Conservation (phyloP, 1,284 basidiomycete species). For the Moesziomyces sp. region DNA sequence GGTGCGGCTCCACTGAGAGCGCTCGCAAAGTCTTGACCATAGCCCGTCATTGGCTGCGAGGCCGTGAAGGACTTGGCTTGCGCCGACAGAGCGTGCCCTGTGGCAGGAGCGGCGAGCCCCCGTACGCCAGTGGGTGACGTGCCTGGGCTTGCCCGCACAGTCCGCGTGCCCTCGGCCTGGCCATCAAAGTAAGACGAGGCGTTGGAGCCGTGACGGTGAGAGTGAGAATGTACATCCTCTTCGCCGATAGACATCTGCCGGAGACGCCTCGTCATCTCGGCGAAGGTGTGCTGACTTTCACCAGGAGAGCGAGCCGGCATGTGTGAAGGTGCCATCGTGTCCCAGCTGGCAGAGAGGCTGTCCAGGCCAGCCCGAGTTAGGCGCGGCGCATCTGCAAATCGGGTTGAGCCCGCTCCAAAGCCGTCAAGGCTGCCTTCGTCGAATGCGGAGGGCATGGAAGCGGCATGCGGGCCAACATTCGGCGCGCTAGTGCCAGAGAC, state of each 20-base stretch:
- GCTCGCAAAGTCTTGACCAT: conserved; percentile 12
- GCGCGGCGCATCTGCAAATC: conserved; percentile 12
- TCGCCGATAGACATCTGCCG: conserved; percentile 43
- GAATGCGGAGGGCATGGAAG: conserved; percentile 52
- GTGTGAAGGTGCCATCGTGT: conserved; percentile 33
- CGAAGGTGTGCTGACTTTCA: conserved; percentile 30
- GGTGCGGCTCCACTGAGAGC: conserved; percentile 4
- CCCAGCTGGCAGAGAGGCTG: conserved; percentile 48
- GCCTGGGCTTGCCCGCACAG: conserved; percentile 46
- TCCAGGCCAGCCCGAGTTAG: conserved; percentile 21
- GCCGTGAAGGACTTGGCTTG: conserved; percentile 35
- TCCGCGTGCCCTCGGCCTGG: conserved; percentile 37
- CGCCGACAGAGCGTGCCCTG: conserved; percentile 23
- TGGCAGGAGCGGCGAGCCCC: conserved; percentile 2
- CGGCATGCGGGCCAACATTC: conserved; percentile 30
- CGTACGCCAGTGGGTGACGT: conserved; percentile 29
- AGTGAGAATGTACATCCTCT: conserved; percentile 1
- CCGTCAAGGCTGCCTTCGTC: conserved; percentile 22
- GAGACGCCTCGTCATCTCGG: conserved; percentile 39
- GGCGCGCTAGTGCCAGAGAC: conserved; percentile 26
- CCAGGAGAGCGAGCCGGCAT: conserved; percentile 23
- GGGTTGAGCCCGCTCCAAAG: conserved; percentile 18
- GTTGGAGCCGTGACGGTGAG: conserved; percentile 1
- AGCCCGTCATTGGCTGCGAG: conserved; percentile 14
- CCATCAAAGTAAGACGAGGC: conserved; percentile 22